These are phyloP conservation scores for Albugo candida DNA, from an alignment of 352 stramenopile species.

Conservation along the genomic window DNA sequence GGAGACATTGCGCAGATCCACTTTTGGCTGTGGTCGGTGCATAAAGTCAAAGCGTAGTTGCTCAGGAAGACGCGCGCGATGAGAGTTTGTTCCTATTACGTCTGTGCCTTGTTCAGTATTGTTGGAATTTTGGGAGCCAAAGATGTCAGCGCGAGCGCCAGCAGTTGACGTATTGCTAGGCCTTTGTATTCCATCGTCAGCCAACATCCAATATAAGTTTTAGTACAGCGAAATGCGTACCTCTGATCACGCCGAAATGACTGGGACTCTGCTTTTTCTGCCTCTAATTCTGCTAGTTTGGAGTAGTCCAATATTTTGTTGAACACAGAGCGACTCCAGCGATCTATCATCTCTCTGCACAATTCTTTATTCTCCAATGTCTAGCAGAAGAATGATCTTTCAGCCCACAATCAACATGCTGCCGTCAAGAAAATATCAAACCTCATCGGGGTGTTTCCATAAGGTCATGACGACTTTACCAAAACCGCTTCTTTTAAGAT, in stretches of 20 bases:
- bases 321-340: slow-evolving; percentile 75
- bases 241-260: slow-evolving; percentile 40
- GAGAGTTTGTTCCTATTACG: slow-evolving; percentile 19
- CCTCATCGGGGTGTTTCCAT: slow-evolving; percentile 75
- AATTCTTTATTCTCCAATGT: slow-evolving; percentile 75
- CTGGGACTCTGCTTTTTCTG: slow-evolving; percentile 66
- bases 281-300: slow-evolving; percentile 66
- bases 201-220: background rate
- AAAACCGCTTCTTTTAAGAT: slow-evolving; percentile 76
- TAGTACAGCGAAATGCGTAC: slow-evolving; percentile 8
- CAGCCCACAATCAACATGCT: background rate
- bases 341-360: slow-evolving; percentile 64
- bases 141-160: background rate
- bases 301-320: slow-evolving; percentile 79
- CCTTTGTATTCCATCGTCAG: background rate
- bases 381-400: slow-evolving; percentile 9
- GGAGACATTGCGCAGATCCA: slow-evolving; percentile 38
- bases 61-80: slow-evolving; percentile 47
- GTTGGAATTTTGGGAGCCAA: slow-evolving; percentile 10
- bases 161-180: background rate
- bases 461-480: slow-evolving; percentile 76
- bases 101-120: slow-evolving; percentile 12
- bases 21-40: slow-evolving; percentile 61
- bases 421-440: slow-evolving; percentile 7
- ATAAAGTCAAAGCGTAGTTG: slow-evolving; percentile 69